phyloP scores from a whole-genome alignment of 352 stramenopile genomes.

The Pythium folliculosum region DNA sequence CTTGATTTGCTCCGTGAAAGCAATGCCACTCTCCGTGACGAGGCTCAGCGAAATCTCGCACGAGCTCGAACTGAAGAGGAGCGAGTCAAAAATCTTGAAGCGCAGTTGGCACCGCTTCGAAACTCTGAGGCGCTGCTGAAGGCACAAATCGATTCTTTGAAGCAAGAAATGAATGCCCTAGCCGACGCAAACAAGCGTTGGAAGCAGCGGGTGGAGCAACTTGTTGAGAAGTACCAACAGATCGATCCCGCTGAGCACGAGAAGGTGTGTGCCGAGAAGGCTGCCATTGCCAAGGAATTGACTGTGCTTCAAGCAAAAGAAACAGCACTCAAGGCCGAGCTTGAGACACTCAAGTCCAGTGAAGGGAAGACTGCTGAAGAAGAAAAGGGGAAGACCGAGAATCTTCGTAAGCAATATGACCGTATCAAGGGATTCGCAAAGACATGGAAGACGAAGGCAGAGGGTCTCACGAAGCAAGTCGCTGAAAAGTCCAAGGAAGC shows the following conservation, averaged over 20 bases:
- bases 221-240: slow-evolving; percentile 86
- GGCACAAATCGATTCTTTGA: slow-evolving; percentile 54
- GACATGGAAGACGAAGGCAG: slow-evolving; percentile 80
- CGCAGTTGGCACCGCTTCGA: slow-evolving; percentile 53
- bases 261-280: slow-evolving; percentile 64
- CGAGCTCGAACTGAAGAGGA: slow-evolving; percentile 57
- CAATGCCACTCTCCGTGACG: slow-evolving; percentile 75
- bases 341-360: slow-evolving; percentile 35
- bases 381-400: slow-evolving; percentile 68
- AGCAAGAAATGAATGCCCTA: slow-evolving; percentile 62
- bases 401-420: slow-evolving; percentile 76
- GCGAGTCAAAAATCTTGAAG: slow-evolving; percentile 48
- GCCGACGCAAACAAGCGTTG: slow-evolving; percentile 70
- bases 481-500: slow-evolving; percentile 68
- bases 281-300: slow-evolving; percentile 51
- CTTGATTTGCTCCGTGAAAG: slow-evolving; percentile 77
- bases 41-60: slow-evolving; percentile 60
- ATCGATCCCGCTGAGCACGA: slow-evolving; percentile 74
- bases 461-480: slow-evolving; percentile 62
- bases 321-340: slow-evolving; percentile 40
- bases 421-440: slow-evolving; percentile 83
- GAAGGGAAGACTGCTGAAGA: slow-evolving; percentile 39
- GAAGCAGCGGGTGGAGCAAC: slow-evolving; percentile 79
- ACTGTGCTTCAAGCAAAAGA: slow-evolving; percentile 45
- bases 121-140: slow-evolving; percentile 47